phyloP scores from a whole-genome alignment of 1,139 yeast species.

The Pichiaceae sp. region DNA sequence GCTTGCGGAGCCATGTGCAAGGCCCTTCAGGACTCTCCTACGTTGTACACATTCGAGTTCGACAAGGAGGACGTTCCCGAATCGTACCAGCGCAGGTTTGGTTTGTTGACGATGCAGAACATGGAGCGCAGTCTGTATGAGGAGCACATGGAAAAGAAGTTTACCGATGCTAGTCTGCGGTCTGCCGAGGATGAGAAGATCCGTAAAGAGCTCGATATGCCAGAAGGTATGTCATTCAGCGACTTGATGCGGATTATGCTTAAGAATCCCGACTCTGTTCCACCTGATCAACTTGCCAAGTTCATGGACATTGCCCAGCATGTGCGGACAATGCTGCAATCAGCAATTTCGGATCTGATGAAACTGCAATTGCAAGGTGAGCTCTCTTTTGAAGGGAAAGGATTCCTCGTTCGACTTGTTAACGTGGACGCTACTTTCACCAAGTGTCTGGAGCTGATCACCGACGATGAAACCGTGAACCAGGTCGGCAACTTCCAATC shows the following conservation, averaged over 20 bases:
- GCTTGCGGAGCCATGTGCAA: slow-evolving; percentile 64
- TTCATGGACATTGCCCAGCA: slow-evolving; percentile 37
- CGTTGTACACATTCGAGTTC: slow-evolving; percentile 63
- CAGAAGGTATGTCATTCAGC: slow-evolving; percentile 23
- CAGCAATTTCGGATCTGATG: slow-evolving; percentile 49
- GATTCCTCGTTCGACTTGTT: slow-evolving; percentile 54
- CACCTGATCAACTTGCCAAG: slow-evolving; percentile 25
- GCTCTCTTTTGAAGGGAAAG: slow-evolving; percentile 60
- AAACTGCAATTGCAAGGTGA: slow-evolving; percentile 44
- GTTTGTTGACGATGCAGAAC: slow-evolving; percentile 62
- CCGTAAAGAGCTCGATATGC: slow-evolving; percentile 13
- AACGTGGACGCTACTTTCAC: slow-evolving; percentile 58
- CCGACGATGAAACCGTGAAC: background rate
- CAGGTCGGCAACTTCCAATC: background rate
- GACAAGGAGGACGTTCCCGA: slow-evolving; percentile 58
- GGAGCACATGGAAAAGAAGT: slow-evolving; percentile 3
- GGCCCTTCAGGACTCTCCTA: slow-evolving; percentile 57
- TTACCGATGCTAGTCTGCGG: background rate
- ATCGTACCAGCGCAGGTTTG: slow-evolving; percentile 48
- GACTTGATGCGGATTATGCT: slow-evolving; percentile 27
- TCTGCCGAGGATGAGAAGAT: slow-evolving; percentile 1
- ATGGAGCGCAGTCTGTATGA: slow-evolving; percentile 40
- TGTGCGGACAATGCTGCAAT: slow-evolving; percentile 39
- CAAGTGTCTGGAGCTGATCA: slow-evolving; percentile 48
- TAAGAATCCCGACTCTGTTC: slow-evolving; percentile 13